phyloP scores from a whole-genome alignment of 306 rosid genomes.

The Dalbergia cultrata region DNA sequence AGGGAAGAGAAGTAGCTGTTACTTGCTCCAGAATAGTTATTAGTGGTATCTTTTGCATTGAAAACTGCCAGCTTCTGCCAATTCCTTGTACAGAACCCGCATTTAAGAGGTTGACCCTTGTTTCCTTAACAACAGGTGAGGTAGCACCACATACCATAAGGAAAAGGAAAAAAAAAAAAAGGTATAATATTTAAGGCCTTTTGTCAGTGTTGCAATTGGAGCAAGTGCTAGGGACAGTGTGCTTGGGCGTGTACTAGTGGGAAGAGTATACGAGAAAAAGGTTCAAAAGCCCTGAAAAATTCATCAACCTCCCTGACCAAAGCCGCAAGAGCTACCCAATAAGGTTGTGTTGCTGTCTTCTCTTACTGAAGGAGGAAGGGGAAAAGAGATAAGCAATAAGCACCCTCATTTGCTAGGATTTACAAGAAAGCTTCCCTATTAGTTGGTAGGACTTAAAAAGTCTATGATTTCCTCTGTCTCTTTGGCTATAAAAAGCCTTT shows the following conservation, averaged over 20 bases:
- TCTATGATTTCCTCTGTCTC: constrained; percentile 42
- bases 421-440: constrained; percentile 41
- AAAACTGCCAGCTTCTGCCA: constrained; percentile 42
- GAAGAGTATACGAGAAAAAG: neutral
- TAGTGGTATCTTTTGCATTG: constrained; percentile 35
- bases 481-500: constrained; percentile 39
- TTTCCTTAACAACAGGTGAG: constrained; percentile 23
- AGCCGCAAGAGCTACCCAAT: constrained; percentile 43
- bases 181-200: constrained; percentile 24
- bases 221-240: neutral
- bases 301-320: constrained; percentile 25
- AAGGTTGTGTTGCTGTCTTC: constrained; percentile 43
- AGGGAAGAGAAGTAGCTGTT: neutral
- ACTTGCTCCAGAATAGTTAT: neutral
- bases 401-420: constrained; percentile 30
- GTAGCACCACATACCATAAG: neutral
- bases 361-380: constrained; percentile 1
- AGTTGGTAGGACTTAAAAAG: constrained; percentile 29
- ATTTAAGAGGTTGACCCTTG: constrained; percentile 41
- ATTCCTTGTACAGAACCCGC: constrained; percentile 43
- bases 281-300: constrained; percentile 8
- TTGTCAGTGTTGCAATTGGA: constrained; percentile 39
- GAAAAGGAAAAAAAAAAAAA: neutral
- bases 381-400: constrained; percentile 31
- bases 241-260: neutral